phyloP scores from a whole-genome alignment of 345 rosid species.

The Acer saccharum region DNA sequence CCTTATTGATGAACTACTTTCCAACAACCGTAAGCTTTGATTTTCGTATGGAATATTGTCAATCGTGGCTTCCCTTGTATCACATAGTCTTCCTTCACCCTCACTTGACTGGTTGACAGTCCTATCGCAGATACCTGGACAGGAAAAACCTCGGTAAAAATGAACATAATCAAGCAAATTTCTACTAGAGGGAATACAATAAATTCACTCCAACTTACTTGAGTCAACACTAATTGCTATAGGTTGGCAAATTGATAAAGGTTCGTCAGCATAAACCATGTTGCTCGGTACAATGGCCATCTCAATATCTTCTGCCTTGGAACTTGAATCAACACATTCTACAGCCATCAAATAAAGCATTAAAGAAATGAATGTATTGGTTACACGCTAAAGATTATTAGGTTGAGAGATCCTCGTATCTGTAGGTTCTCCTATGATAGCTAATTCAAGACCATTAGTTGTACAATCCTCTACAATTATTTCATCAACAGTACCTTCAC shows the following conservation, averaged over 20 bases:
- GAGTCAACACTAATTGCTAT: slow-evolving; percentile 3
- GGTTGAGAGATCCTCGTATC: background rate
- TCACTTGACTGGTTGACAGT: background rate
- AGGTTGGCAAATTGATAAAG: background rate
- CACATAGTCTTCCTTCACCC: background rate
- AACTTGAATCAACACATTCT: background rate
- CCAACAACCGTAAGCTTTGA: slow-evolving; percentile 20
- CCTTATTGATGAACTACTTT: slow-evolving; percentile 19
- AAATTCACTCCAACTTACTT: background rate
- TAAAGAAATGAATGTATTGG: too few relatives aligned
- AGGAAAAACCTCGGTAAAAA: background rate
- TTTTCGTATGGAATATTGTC: background rate
- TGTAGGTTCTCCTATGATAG: background rate
- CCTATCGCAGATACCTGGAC: background rate
- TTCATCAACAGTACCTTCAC: too few relatives aligned
- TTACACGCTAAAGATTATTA: background rate
- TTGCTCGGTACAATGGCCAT: background rate
- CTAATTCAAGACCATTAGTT: slow-evolving; percentile 2
- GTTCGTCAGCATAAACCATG: background rate
- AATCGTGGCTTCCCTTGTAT: background rate
- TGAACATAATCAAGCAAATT: background rate
- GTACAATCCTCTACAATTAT: background rate
- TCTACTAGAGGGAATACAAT: background rate
- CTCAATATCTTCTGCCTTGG: background rate
- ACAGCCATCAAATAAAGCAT: background rate